Conservation (phyloP, 768 basidiomycete genomes). For the Suillus fuscotomentosus region DNA sequence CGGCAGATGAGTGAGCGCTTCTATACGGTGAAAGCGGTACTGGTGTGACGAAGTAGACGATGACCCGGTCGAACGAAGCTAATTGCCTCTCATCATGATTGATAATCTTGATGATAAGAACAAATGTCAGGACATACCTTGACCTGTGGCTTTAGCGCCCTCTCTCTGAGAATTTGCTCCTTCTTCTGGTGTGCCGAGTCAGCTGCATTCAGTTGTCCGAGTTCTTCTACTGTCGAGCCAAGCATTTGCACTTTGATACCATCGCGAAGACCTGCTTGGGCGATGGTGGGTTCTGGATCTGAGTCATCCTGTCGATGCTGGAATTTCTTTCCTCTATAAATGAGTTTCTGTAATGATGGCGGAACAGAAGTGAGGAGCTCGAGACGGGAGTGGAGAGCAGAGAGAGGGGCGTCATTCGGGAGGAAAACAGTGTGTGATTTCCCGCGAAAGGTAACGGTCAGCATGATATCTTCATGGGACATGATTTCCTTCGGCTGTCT, state of each 20-base stretch:
- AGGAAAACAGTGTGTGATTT: conserved; percentile 46
- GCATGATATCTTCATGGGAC: conserved; percentile 10
- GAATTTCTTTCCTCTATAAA: conserved; percentile 66
- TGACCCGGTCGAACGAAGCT: conserved; percentile 57
- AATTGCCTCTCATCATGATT: not conserved
- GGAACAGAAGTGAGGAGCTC: conserved; percentile 69
- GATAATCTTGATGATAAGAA: not conserved
- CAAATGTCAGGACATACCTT: conserved; percentile 43
- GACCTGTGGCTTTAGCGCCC: conserved; percentile 52
- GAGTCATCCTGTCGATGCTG: conserved; percentile 11
- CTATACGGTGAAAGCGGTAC: conserved; percentile 65
- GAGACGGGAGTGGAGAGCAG: conserved; percentile 46
- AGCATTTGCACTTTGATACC: conserved; percentile 71
- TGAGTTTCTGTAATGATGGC: conserved; percentile 63
- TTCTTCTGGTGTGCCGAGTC: conserved; percentile 58
- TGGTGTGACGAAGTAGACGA: conserved; percentile 36
- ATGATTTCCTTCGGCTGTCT: not conserved
- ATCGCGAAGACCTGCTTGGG: conserved; percentile 56
- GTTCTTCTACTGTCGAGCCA: conserved; percentile 60
- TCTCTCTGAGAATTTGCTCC: conserved; percentile 57
- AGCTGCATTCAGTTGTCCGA: conserved; percentile 49
- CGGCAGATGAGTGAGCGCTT: conserved; percentile 63
- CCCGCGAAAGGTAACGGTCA: conserved; percentile 48
- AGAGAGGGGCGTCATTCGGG: conserved; percentile 49
- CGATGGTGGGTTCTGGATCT: conserved; percentile 30